A percentile compares a stretch with the other conserved stretches of the same genome.
phyloP scores from a whole-genome alignment of 108 stramenopile species.

The Cyclotella choctawhatcheeana region DNA sequence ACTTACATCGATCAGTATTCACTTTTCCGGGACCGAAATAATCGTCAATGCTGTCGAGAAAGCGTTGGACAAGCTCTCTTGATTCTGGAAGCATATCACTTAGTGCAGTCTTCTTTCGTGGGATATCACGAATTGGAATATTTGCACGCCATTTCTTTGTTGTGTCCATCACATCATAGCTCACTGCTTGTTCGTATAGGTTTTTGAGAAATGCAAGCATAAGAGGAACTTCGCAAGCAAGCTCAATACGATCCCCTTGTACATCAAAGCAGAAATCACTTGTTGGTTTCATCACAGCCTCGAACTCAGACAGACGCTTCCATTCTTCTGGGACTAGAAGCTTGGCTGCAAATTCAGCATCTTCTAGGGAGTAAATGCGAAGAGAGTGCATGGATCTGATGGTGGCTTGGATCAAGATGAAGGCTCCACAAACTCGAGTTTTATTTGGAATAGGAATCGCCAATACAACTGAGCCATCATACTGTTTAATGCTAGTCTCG shows the following conservation, averaged over 20 bases:
- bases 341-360: too few species aligned
- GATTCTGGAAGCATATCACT: not conserved
- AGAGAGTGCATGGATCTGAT: too few species aligned
- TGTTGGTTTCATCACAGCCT: not conserved
- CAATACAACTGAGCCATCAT: too few species aligned
- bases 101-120: not conserved
- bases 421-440: too few species aligned
- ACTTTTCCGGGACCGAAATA: not conserved
- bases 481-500: too few species aligned
- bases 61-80: not conserved
- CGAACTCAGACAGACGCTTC: not conserved
- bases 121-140: not conserved
- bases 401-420: too few species aligned
- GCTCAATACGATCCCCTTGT: not conserved
- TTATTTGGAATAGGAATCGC: too few species aligned
- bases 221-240: not conserved
- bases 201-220: not conserved
- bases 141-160: not conserved
- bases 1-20: not conserved
- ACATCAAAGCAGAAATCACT: not conserved
- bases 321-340: not conserved
- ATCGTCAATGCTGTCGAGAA: not conserved
- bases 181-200: not conserved
- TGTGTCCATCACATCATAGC: not conserved
- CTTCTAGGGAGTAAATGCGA: too few species aligned